Evolutionary conservation across 345 rosid genomes (phyloP).

Genomic region (rapeseed (Brassica napus)): DNA sequence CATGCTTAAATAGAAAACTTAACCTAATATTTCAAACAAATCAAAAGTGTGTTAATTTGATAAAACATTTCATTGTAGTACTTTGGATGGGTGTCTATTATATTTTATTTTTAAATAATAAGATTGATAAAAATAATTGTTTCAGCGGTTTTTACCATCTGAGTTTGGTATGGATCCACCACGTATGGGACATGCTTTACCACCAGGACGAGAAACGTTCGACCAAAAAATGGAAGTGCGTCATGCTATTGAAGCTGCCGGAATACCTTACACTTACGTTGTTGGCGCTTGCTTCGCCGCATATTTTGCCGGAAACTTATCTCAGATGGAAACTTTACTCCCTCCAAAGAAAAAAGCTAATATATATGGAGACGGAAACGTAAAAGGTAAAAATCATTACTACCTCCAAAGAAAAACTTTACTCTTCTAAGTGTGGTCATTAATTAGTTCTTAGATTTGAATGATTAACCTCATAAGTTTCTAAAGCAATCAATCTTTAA

Average conservation of each 20-base stretch:
- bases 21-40: neutral
- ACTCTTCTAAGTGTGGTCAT: neutral
- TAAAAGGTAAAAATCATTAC: constrained; percentile 52
- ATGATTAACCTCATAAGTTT: neutral
- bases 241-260: constrained; percentile 69
- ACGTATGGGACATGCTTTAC: constrained; percentile 67
- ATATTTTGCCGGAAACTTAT: constrained; percentile 71
- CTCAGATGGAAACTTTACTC: constrained; percentile 56
- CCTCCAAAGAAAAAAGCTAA: constrained; percentile 59
- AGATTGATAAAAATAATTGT: neutral
- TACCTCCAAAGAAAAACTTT: neutral
- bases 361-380: constrained; percentile 74
- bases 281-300: constrained; percentile 79
- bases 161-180: constrained; percentile 93
- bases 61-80: no score
- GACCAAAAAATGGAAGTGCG: constrained; percentile 83
- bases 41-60: neutral
- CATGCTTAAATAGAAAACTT: neutral
- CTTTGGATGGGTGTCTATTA: neutral
- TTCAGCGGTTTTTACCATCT: constrained; percentile 78
- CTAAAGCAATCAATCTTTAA: neutral
- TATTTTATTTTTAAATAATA: neutral
- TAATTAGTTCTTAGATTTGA: neutral
- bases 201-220: constrained; percentile 76
- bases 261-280: constrained; percentile 73